Evolutionary conservation across 768 basidiomycete genomes (phyloP), one percentile per base, ranked within the genome.

Genomic region (Hortiboletus campestris): DNA sequence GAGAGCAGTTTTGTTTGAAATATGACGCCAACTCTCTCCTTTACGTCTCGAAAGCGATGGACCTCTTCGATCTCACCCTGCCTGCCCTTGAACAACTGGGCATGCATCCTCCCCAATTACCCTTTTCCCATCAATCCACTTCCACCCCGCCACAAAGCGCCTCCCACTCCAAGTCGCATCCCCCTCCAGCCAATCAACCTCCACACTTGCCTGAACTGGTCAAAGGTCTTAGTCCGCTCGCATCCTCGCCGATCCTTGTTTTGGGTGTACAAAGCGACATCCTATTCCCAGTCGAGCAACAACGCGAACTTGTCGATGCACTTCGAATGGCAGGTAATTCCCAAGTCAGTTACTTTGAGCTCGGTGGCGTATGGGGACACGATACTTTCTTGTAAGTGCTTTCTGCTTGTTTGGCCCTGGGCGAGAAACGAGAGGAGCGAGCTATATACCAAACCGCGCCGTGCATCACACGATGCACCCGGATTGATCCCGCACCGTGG

Each of bases 321-420:
- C 74, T 99, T 58, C 83, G 92, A 57, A 83, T 93, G 82, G 85
- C 88, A 1, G 97, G 97, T 0, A 98, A 98, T 70, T 73, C 84
- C 16, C 76, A 80, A 54, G 97, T 99, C 28, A 89, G 91, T 56
- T 98, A 98, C 72, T 99, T 96, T 69, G 97, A 98, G 73, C 81
- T 98, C 2, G 96, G 96, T 28, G 95, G 96, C 10, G 95, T 98
- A n/a, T 98, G 94, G 95, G 97, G 97, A 2, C 96, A 99, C 67
- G 96, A 99, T 73, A 98, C 94, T 20, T 98, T 98, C 76, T 76
- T 98, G 85, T 89, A 65, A 80, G 88, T 82, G 2, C 9, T 29
- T 43, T 39, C 49, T 20, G 16, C 9, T 49, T 36, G 48, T 38
- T 57, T 35, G n/a, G 42, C 20, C 45, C 16, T 19, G 46, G 31